Evolutionary conservation across 2,329 filamentous ascomycete genomes (phyloP).

Genomic region (Fusarium mangiferae): DNA sequence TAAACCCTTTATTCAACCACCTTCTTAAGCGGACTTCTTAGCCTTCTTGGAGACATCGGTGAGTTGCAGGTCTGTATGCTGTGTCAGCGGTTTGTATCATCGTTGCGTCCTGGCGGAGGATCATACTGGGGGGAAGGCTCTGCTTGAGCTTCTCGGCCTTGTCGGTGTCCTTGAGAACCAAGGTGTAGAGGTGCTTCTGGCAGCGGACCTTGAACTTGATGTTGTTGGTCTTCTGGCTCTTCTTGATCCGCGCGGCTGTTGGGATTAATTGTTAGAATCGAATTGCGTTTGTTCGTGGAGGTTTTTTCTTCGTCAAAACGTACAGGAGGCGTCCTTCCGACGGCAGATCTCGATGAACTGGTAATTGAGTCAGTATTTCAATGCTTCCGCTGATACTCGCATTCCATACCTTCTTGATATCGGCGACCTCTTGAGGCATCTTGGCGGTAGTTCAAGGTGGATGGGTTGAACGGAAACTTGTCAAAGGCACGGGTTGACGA

Average conservation of each 20-base stretch:
- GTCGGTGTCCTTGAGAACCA: constrained; percentile 97
- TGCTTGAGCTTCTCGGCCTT: constrained; percentile 99
- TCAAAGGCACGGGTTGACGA: constrained; percentile 40
- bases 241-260: constrained; percentile 90
- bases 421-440: constrained; percentile 98
- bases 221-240: constrained; percentile 88
- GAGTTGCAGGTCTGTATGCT: constrained; percentile 60
- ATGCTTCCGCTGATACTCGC: background rate
- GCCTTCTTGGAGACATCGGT: constrained; percentile 67
- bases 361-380: constrained; percentile 50
- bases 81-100: constrained; percentile 15
- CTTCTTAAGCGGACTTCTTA: constrained; percentile 45
- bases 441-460: constrained; percentile 65
- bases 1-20: constrained; percentile 41
- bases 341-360: constrained; percentile 99
- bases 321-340: constrained; percentile 99
- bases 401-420: constrained; percentile 84
- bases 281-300: constrained; percentile 21
- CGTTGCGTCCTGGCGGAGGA: constrained; percentile 2
- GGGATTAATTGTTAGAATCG: constrained; percentile 45
- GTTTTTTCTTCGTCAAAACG: constrained; percentile 57
- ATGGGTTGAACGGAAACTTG: constrained; percentile 44
- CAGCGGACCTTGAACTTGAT: constrained; percentile 99
- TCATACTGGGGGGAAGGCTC: constrained; percentile 94
- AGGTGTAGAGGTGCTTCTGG: constrained; percentile 94